Conservation (phyloP, 305 asterid genomes). For the Fraxinus sp. region DNA sequence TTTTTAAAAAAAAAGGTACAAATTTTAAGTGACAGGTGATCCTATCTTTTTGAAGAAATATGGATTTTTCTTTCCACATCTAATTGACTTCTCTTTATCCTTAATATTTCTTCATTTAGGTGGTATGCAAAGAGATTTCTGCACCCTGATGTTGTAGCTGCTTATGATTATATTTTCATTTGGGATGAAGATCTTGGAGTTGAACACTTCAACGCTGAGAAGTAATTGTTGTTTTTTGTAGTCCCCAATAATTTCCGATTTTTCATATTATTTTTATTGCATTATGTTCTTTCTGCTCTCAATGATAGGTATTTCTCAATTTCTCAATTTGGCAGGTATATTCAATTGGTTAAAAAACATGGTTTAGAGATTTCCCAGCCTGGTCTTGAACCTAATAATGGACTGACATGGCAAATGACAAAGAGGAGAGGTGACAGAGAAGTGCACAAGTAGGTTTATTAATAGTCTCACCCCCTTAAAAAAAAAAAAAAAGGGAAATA, state of each 20-base stretch:
- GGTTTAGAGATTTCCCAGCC: conserved; percentile 91
- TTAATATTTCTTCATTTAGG: conserved; percentile 41
- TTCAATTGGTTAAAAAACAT: conserved; percentile 69
- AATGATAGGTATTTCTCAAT: conserved; percentile 4
- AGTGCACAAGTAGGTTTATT: conserved; percentile 72
- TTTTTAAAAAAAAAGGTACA: background rate
- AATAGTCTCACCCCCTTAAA: conserved; percentile 1
- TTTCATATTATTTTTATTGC: conserved; percentile 14
- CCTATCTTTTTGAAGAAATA: background rate
- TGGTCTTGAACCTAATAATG: conserved; percentile 91
- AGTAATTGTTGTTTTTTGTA: conserved; percentile 37
- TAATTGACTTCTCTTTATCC: conserved; percentile 22
- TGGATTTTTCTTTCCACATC: conserved; percentile 4
- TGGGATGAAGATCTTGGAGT: conserved; percentile 99
- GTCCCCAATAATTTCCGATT: conserved; percentile 18
- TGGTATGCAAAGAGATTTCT: conserved; percentile 99
- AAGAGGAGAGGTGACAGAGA: conserved; percentile 84
- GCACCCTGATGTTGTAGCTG: conserved; percentile 96
- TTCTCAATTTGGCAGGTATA: conserved; percentile 48
- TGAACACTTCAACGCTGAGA: conserved; percentile 88
- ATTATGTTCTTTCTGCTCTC: conserved; percentile 16
- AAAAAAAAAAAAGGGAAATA: background rate
- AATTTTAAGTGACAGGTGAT: background rate
- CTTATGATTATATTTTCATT: conserved; percentile 89
- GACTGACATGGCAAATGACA: conserved; percentile 93